These are phyloP conservation scores for Pythium dissotocum DNA, from an alignment of 352 stramenopile genomes.

Conservation along the genomic window DNA sequence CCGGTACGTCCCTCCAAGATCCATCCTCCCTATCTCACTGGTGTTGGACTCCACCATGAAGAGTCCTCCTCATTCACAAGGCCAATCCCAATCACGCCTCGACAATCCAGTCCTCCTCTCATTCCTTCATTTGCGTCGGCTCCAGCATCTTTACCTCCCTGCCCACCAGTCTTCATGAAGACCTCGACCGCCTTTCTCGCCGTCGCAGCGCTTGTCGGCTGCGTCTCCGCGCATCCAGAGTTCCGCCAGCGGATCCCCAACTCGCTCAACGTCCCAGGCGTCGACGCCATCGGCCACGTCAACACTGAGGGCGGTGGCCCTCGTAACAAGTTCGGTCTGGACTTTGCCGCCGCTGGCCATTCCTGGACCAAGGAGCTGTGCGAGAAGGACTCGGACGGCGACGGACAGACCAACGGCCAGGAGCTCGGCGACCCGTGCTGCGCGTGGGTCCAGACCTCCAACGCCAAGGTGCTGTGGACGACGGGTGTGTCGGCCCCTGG, in stretches of 20 bases:
- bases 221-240: background rate
- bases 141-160: background rate
- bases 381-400: constrained; percentile 44
- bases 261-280: constrained; percentile 14
- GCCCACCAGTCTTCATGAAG: background rate
- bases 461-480: constrained; percentile 25
- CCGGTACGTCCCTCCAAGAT: background rate
- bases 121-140: background rate
- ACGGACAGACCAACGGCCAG: constrained; percentile 57
- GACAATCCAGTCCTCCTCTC: background rate
- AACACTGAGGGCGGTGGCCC: constrained; percentile 25
- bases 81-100: too few relatives aligned
- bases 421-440: constrained; percentile 65
- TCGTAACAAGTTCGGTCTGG: constrained; percentile 34
- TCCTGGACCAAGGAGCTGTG: constrained; percentile 41
- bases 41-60: background rate
- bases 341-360: constrained; percentile 21
- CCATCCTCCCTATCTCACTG: background rate
- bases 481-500: constrained; percentile 31
- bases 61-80: too few relatives aligned
- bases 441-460: constrained; percentile 28
- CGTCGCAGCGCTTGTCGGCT: background rate
- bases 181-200: background rate
- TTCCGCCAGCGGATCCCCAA: constrained; percentile 17
- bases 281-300: constrained; percentile 35